Percentiles rank a stretch among this genome's conserved stretches.
Conservation (phyloP, 257 asterid genomes). For the Plantago ovata region DNA sequence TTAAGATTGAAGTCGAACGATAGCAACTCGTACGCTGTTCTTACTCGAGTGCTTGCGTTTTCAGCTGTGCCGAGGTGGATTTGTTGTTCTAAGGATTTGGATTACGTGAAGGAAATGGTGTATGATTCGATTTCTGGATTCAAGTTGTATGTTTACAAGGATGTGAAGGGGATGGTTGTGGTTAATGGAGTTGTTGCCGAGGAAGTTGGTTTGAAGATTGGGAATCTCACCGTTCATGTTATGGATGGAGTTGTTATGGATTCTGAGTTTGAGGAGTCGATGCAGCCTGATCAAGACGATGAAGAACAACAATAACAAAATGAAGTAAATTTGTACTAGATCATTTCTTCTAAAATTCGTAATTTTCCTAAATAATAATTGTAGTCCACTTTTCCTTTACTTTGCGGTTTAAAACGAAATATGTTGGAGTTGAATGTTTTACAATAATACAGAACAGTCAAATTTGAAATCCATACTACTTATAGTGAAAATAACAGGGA, state of each 20-base stretch:
- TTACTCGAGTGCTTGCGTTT: constrained; percentile 66
- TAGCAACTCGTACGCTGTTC: constrained; percentile 50
- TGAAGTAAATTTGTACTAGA: neutral
- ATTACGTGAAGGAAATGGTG: constrained; percentile 32
- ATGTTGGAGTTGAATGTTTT: no score
- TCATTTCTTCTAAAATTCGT: neutral
- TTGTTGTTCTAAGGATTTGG: constrained; percentile 35
- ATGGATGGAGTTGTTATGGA: constrained; percentile 65
- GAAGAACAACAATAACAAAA: constrained; percentile 4
- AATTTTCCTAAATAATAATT: no score
- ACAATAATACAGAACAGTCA: no score
- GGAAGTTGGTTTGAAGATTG: constrained; percentile 34
- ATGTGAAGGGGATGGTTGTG: constrained; percentile 37
- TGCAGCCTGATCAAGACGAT: constrained; percentile 26
- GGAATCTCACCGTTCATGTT: constrained; percentile 35
- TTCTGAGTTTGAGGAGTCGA: constrained; percentile 51
- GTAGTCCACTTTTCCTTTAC: no score
- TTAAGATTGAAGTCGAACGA: constrained; percentile 44
- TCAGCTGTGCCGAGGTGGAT: constrained; percentile 68
- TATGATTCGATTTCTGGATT: constrained; percentile 67
- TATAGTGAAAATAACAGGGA: no score
- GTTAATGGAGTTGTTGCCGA: constrained; percentile 57
- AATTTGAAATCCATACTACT: no score
- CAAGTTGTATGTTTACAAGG: constrained; percentile 40
- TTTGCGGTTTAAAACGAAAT: no score